These are phyloP conservation scores for Isochrysis galbana DNA, from an alignment of 78 protist species.

Conservation along the genomic window DNA sequence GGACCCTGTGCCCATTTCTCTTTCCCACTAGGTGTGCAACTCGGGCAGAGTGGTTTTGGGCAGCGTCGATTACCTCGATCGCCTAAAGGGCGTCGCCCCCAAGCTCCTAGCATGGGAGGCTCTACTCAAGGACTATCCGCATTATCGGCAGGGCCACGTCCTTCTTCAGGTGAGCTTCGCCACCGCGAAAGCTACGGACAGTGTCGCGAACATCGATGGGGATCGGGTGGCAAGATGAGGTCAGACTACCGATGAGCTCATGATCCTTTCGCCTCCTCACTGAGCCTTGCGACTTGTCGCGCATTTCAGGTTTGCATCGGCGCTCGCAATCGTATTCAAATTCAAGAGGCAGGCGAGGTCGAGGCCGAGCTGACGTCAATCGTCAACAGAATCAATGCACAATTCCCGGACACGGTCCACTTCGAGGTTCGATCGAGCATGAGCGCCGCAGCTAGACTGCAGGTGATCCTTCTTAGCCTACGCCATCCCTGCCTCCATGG, in stretches of 20 bases:
- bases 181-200: too few relatives aligned
- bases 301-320: neutral
- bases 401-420: neutral
- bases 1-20: neutral
- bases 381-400: neutral
- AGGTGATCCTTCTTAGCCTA: too few relatives aligned
- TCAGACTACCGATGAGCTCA: too few relatives aligned
- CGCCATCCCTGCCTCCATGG: too few relatives aligned
- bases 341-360: neutral
- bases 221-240: too few relatives aligned
- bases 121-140: slow-evolving; percentile 69
- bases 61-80: slow-evolving; percentile 83
- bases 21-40: neutral
- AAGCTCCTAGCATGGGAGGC: slow-evolving; percentile 73
- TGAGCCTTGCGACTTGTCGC: too few relatives aligned
- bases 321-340: neutral
- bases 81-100: slow-evolving; percentile 81
- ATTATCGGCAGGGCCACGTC: slow-evolving; percentile 59
- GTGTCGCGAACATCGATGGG: too few relatives aligned
- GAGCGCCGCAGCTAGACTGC: neutral
- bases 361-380: neutral
- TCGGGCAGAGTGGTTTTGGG: slow-evolving; percentile 34
- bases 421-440: neutral
- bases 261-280: too few relatives aligned
- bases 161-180: slow-evolving; percentile 61